Base-by-base conservation (phyloP, 75 land plant species). In the Cryptomeria japonica region DNA sequence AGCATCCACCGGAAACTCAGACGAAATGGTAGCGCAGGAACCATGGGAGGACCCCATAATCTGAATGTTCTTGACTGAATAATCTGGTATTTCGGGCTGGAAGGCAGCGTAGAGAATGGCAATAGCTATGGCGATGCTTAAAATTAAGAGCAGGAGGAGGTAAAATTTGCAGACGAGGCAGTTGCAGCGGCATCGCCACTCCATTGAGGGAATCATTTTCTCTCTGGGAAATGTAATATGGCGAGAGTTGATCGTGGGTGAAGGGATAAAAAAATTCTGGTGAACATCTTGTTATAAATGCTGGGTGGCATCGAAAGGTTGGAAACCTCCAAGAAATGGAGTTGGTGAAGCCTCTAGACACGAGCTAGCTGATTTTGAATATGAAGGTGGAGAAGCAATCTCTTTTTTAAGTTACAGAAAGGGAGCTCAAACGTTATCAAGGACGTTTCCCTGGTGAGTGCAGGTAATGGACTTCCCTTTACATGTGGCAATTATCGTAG, bases 41-140 rank as follows among this genome's bases (percentile, higher is more conserved):
- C 90, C 89, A 39, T 75, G 14, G 36, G 18, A 15, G 82, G 93
- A 89, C 46, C 87, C 68, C 5, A 87, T 56, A 87, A 95, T 88
- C 34, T 51, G 47, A 56, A 94, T 89, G 49, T 79, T 88, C 76
- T 92, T 91, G 39, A 95, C 88, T 32, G 96, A 95, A 86, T 93
- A 95, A 14, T 89, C 86, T 32, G 95, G 96, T 12, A 90, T 64
- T 83, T 91, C 90, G 5, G 96, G 96, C 42, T 85, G 77, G 90
- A 95, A 91, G 5, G 86, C 80, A 38, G 91, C 85, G 85, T 90
- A 94, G 10, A 93, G 90, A 32, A 92, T 85, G 41, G 86, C 93
- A 6, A 19, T 51, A 6, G 87, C 75, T 13, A 79, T 86, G 34
- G 88, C 88, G 2, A 87, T 86, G 39, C 86, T 32, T 64, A 88